These are phyloP conservation scores for Leccinum barrowsii DNA, from an alignment of 768 basidiomycete species.

Conservation along the genomic window DNA sequence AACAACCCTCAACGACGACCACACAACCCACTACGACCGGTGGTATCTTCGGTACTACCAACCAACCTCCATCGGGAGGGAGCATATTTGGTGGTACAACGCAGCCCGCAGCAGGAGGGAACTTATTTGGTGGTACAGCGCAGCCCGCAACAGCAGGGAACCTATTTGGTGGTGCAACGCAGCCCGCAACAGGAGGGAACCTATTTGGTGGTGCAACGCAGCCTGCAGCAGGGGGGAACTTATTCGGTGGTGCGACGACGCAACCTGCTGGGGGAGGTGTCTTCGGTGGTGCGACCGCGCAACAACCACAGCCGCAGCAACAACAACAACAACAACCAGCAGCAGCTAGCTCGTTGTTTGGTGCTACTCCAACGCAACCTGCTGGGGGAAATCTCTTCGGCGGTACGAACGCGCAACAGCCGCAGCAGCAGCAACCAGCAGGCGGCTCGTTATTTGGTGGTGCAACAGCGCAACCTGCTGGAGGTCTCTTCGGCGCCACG, in stretches of 20 bases:
- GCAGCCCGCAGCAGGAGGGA: constrained; percentile 19
- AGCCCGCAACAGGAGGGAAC: constrained; percentile 19
- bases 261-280: constrained; percentile 21
- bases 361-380: constrained; percentile 17
- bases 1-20: constrained; percentile 11
- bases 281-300: constrained; percentile 9
- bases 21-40: constrained; percentile 15
- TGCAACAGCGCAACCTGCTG: background rate
- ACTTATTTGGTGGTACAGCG: constrained; percentile 11
- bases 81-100: constrained; percentile 18
- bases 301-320: background rate
- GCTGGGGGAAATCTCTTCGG: constrained; percentile 20
- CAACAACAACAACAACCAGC: background rate
- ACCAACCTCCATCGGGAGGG: constrained; percentile 15
- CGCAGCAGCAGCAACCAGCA: background rate
- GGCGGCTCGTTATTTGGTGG: background rate
- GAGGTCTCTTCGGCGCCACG: constrained; percentile 4
- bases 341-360: constrained; percentile 13
- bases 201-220: constrained; percentile 19
- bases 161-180: constrained; percentile 18
- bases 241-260: constrained; percentile 21
- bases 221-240: constrained; percentile 17
- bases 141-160: constrained; percentile 20
- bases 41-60: constrained; percentile 9
- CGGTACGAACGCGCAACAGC: background rate